These are phyloP conservation scores for Medakamo hakoo DNA, from an alignment of 139 green algal genomes.

Conservation along the genomic window DNA sequence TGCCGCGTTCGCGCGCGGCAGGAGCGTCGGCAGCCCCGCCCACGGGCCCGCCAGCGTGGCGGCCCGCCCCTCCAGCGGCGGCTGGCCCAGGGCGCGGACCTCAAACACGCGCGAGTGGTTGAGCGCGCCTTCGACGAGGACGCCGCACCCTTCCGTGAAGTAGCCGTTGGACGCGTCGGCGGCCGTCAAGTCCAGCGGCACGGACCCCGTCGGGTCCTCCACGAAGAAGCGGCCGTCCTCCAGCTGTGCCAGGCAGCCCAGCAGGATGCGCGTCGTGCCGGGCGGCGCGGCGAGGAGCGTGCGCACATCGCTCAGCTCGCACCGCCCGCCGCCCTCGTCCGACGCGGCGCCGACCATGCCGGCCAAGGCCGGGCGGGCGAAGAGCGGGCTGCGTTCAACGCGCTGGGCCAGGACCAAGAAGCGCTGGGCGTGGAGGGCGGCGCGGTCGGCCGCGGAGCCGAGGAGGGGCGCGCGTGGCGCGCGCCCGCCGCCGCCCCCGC, in stretches of 20 bases:
- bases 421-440: not conserved
- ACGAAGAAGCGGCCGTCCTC: slow-evolving; percentile 46
- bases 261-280: slow-evolving; percentile 20
- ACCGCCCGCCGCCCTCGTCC: not conserved
- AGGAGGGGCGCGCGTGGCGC: not conserved
- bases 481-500: no score
- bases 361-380: not conserved
- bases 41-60: not conserved
- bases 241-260: slow-evolving; percentile 51
- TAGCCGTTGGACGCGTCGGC: slow-evolving; percentile 32
- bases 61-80: not conserved
- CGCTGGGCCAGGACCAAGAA: not conserved
- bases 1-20: not conserved
- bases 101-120: not conserved
- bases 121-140: not conserved
- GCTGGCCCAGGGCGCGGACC: not conserved
- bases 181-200: slow-evolving; percentile 48
- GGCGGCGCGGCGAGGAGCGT: not conserved
- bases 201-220: slow-evolving; percentile 39
- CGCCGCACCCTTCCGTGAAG: slow-evolving; percentile 18
- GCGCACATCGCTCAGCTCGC: not conserved
- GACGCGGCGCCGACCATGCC: no score
- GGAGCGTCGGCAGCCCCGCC: not conserved
- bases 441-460: no score
- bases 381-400: not conserved